Base-by-base conservation (phyloP, 1,284 basidiomycete species). In the Trichosporon faecale region DNA sequence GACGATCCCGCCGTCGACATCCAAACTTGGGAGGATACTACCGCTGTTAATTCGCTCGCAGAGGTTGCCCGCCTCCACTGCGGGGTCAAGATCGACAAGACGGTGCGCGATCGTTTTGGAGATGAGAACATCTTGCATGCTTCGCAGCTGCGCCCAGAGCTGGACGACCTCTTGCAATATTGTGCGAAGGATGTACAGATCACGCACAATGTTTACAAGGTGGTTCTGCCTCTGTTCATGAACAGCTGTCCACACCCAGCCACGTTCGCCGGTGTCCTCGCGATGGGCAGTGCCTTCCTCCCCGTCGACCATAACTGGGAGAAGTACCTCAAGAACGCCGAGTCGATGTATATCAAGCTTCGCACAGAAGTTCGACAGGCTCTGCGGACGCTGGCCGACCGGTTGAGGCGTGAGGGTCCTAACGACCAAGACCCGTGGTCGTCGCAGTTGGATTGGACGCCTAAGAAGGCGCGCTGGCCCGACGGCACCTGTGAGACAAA, bases 41-140 rank as follows among this genome's bases (percentile, higher is more conserved):
- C 95, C 0, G 93, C 95, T 1, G 89, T 90, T 46, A 99, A 98
- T 82, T 95, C 94, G 23, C 88, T 99, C 25, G 91, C 89, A 18
- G 95, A 98, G 72, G 95, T 99, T 14, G 95, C 95, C 0, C 89
- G 89, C 63, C 86, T 99, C 3, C 94, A 99, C 80, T 97, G 94
- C 68, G 88, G 88, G 7, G 91, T 93, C 74, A 85, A 88, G 21
- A 85, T 97, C 68, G 89, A 93, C 81, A 99, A 99, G 83, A 86
- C 88, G 6, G 87, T 89, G 6, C 89, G 96, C 3, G 87, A 89
- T 74, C 90, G 93, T 76, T 92, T 98, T 78, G 89, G 74, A 49
- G 80, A 82, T 69, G 79, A 80, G 11, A 37, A 55, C 4, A 78
- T 84, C 71, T 79, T 66, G 6, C 81, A 83, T 68, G 79, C 81